Base-by-base conservation (phyloP, 768 basidiomycete genomes). In the Boletus rex-veris region DNA sequence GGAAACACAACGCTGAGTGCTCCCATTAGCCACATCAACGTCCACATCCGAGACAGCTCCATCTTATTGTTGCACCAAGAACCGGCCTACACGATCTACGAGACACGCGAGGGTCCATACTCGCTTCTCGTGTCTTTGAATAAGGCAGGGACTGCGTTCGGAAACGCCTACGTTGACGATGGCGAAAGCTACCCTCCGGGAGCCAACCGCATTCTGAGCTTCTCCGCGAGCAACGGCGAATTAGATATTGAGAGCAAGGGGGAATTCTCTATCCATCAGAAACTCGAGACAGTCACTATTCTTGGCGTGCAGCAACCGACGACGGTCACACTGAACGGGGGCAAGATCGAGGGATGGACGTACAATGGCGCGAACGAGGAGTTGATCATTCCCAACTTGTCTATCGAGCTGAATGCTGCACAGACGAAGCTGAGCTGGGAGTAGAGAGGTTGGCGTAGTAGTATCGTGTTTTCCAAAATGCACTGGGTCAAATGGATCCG, bases 11-110 rank as follows among this genome's bases (percentile, higher is more conserved):
- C 80, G 5, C 73, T 90, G 44, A 63, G 72, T n/a, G 85, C 86
- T 3, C 87, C 88, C 4, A 80, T 91, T 3, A 77, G 83, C 16
- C 83, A 88, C 62, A 90, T 91, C 69, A 85, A 85, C 54, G 83
- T 90, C 24, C 87, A 90, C 64, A 68, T 91, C 53, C 81, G 88
- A n/a, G 82, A 84, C 52, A 82, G 83, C 24, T 76, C 85, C 16
- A 82, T 82, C 30, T 66, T 91, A 11, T 77, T 90, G 18, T 65
- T 88, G 38, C 82, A 90, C 63, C 71, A 78, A 10, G 55, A 75
- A 48, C 85, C 88, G 9, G 82, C 69, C 1, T 88, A 89, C 67
- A 91, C 87, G 1, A 77, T 82, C 57, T 76, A 79, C 49, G 86
- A 86, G 65, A 89, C 88, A 1, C 76, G 79, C 5, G 68, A 78